These are phyloP conservation scores for Diutina rugosa DNA, from an alignment of 1,139 yeast species.

Conservation along the genomic window DNA sequence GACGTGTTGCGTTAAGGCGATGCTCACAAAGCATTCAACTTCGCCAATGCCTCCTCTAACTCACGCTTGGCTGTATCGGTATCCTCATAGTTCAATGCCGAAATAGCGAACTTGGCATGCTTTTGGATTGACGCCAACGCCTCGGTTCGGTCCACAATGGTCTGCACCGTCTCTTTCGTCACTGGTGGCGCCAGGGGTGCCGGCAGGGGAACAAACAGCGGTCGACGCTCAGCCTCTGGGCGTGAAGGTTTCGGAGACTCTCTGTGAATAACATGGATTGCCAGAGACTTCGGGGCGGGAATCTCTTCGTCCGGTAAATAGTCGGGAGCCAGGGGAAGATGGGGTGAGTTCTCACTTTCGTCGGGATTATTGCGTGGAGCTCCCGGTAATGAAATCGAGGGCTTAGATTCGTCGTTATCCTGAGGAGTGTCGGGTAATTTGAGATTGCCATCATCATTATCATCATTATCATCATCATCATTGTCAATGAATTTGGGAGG, in stretches of 20 bases:
- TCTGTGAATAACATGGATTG: background rate
- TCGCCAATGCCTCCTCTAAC: slow-evolving; percentile 14
- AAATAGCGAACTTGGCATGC: slow-evolving; percentile 81
- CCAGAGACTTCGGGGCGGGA: background rate
- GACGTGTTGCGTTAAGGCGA: background rate
- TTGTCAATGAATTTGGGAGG: background rate
- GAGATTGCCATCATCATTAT: background rate
- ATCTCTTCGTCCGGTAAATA: background rate
- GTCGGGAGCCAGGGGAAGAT: background rate
- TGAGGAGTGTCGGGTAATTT: background rate
- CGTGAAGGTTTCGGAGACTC: background rate
- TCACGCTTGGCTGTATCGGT: slow-evolving; percentile 71
- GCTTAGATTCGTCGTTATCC: background rate
- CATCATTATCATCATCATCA: background rate
- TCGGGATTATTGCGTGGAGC: background rate
- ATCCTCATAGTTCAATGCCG: slow-evolving; percentile 91
- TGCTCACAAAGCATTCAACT: background rate
- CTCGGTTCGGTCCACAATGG: slow-evolving; percentile 47
- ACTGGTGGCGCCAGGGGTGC: slow-evolving; percentile 11
- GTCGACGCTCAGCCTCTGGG: background rate
- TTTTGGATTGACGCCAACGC: slow-evolving; percentile 62
- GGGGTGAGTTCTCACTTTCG: background rate
- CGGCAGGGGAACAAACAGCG: background rate
- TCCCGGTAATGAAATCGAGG: background rate
- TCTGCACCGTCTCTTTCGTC: slow-evolving; percentile 31